These are phyloP conservation scores for Trypanosomatidae sp. DNA, from an alignment of 208 protist genomes.

Conservation along the genomic window DNA sequence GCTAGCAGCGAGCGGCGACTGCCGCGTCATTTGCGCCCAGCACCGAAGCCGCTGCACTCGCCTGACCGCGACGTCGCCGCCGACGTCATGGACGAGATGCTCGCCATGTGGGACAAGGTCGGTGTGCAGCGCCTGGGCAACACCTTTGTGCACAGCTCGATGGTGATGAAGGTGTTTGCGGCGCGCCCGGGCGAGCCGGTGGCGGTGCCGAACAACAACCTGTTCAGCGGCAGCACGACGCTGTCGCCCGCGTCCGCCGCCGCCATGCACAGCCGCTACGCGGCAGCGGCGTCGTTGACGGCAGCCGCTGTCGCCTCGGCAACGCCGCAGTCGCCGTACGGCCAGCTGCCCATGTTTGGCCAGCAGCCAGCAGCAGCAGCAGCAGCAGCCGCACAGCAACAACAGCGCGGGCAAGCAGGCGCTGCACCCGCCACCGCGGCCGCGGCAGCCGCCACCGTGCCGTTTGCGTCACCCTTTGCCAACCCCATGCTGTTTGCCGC, in stretches of 20 bases:
- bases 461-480: conserved; percentile 22
- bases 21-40: conserved; percentile 27
- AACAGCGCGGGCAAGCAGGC: no score
- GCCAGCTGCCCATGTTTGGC: conserved; percentile 73
- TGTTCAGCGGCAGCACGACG: conserved; percentile 7
- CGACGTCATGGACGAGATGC: conserved; percentile 50
- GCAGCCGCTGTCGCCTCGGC: conserved; percentile 2
- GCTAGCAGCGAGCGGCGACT: conserved; percentile 16
- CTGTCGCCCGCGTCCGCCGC: neutral
- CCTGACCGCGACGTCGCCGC: conserved; percentile 42
- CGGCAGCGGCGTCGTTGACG: neutral
- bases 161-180: conserved; percentile 82
- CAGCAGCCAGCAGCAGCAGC: conserved; percentile 8
- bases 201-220: conserved; percentile 27
- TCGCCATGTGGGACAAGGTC: conserved; percentile 68
- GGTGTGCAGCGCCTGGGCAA: conserved; percentile 49
- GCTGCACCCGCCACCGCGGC: no score
- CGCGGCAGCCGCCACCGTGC: neutral
- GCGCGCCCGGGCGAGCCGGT: conserved; percentile 6
- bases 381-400: neutral
- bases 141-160: conserved; percentile 79
- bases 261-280: neutral
- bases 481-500: neutral
- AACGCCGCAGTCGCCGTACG: conserved; percentile 53
- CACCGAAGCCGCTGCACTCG: conserved; percentile 74